Evolutionary conservation across 2,329 filamentous ascomycete genomes (phyloP).

Genomic region (Neocucurbitaria cava): DNA sequence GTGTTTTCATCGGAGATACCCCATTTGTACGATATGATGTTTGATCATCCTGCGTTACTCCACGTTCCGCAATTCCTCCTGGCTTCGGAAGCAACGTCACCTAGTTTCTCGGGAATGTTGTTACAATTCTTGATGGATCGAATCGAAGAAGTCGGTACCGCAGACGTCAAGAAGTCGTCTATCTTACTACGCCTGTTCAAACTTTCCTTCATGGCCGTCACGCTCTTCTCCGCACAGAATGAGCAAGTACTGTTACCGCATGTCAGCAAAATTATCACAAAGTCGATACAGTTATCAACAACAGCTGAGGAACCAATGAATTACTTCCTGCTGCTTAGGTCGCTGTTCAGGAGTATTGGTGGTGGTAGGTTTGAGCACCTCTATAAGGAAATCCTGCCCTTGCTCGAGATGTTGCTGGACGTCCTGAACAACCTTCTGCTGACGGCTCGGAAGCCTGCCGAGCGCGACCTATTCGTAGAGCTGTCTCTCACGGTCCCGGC

Average conservation of each 20-base stretch:
- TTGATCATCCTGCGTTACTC: slow-evolving; percentile 90
- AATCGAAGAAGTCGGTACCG: slow-evolving; percentile 91
- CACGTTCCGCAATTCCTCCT: slow-evolving; percentile 98
- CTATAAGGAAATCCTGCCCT: slow-evolving; percentile 95
- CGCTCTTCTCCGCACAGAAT: slow-evolving; percentile 91
- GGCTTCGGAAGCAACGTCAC: slow-evolving; percentile 96
- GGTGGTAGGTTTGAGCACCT: slow-evolving; percentile 96
- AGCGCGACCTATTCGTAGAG: slow-evolving; percentile 96
- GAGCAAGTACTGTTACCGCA: slow-evolving; percentile 95
- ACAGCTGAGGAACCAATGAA: slow-evolving; percentile 98
- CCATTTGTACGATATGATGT: slow-evolving; percentile 95
- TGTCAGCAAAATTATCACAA: slow-evolving; percentile 95
- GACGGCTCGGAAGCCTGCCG: slow-evolving; percentile 86
- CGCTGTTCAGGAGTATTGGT: slow-evolving; percentile 93
- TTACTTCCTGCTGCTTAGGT: slow-evolving; percentile 92
- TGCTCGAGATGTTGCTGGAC: slow-evolving; percentile 96
- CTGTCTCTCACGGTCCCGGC: slow-evolving; percentile 95
- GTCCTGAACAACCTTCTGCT: slow-evolving; percentile 94
- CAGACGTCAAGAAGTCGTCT: slow-evolving; percentile 89
- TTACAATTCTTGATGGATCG: slow-evolving; percentile 96
- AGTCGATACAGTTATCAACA: slow-evolving; percentile 94
- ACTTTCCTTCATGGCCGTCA: slow-evolving; percentile 98
- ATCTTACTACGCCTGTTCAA: slow-evolving; percentile 96
- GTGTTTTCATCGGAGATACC: slow-evolving; percentile 98
- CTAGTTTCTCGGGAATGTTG: slow-evolving; percentile 97